These are phyloP conservation scores for Drosera capensis DNA, from an alignment of 148 eudicot species.

Conservation along the genomic window DNA sequence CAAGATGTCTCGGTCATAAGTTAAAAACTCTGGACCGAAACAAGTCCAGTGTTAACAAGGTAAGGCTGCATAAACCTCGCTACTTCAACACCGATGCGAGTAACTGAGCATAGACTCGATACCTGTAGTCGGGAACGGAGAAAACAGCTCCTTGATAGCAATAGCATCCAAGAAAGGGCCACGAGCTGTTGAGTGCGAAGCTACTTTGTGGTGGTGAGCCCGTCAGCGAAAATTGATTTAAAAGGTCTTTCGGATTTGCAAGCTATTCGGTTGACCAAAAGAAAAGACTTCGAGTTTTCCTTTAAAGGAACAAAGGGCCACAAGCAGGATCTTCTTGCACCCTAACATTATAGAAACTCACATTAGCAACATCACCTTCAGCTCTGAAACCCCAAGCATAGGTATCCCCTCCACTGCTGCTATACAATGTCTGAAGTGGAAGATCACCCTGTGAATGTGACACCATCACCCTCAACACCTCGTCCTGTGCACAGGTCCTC, in stretches of 20 bases:
- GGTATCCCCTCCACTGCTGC: constrained; percentile 68
- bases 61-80: too few relatives aligned
- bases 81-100: neutral
- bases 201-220: too few relatives aligned
- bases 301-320: too few relatives aligned
- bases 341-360: constrained; percentile 60
- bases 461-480: constrained; percentile 63
- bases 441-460: constrained; percentile 54
- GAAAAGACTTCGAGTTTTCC: too few relatives aligned
- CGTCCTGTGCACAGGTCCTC: constrained; percentile 87
- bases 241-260: too few relatives aligned
- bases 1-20: too few relatives aligned
- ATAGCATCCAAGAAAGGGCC: constrained; percentile 81
- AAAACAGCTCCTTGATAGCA: constrained; percentile 72
- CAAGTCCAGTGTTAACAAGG: too few relatives aligned
- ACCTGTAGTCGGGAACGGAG: constrained; percentile 30
- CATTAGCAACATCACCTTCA: constrained; percentile 20
- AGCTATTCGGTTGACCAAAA: too few relatives aligned
- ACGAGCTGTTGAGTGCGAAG: too few relatives aligned
- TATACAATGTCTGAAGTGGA: constrained; percentile 71
- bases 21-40: too few relatives aligned
- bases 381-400: constrained; percentile 64
- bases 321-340: constrained; percentile 79
- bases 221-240: too few relatives aligned
- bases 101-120: neutral